Conservation (phyloP, 345 rosid species). For the Aethionema arabicum region DNA sequence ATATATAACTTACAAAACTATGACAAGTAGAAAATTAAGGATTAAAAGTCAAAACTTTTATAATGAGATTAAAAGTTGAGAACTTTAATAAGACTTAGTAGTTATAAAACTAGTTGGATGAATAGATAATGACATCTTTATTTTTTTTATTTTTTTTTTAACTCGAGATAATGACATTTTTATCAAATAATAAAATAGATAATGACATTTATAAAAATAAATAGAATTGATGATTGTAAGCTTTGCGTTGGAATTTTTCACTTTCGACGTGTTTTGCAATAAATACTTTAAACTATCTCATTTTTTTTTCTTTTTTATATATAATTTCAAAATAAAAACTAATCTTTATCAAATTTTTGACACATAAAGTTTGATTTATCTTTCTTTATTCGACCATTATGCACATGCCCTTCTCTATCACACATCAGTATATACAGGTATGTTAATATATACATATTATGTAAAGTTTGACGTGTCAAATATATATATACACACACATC, state of each 20-base stretch:
- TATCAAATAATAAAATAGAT: not conserved
- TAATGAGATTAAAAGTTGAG: not conserved
- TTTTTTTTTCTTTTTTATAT: slow-evolving; percentile 12
- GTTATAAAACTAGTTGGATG: slow-evolving; percentile 27
- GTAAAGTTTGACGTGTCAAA: slow-evolving; percentile 31
- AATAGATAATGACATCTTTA: not conserved
- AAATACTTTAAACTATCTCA: slow-evolving; percentile 21
- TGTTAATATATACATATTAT: slow-evolving; percentile 12
- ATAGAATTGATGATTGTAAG: slow-evolving; percentile 30
- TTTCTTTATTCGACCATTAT: slow-evolving; percentile 23
- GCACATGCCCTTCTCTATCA: slow-evolving; percentile 38
- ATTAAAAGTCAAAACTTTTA: slow-evolving; percentile 11
- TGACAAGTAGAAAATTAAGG: not conserved
- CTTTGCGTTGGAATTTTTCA: slow-evolving; percentile 34
- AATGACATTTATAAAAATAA: slow-evolving; percentile 21
- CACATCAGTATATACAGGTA: slow-evolving; percentile 13
- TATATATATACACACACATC: not conserved
- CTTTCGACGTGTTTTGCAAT: slow-evolving; percentile 42
- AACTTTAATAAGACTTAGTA: slow-evolving; percentile 13
- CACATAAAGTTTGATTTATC: slow-evolving; percentile 27
- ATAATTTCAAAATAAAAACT: not conserved
- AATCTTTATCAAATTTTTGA: slow-evolving; percentile 20
- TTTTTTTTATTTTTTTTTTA: no score
- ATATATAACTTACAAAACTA: slow-evolving; percentile 1
- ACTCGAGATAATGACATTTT: no score